Conservation (phyloP, 768 basidiomycete species). For the Udeniomyces megalosporus region DNA sequence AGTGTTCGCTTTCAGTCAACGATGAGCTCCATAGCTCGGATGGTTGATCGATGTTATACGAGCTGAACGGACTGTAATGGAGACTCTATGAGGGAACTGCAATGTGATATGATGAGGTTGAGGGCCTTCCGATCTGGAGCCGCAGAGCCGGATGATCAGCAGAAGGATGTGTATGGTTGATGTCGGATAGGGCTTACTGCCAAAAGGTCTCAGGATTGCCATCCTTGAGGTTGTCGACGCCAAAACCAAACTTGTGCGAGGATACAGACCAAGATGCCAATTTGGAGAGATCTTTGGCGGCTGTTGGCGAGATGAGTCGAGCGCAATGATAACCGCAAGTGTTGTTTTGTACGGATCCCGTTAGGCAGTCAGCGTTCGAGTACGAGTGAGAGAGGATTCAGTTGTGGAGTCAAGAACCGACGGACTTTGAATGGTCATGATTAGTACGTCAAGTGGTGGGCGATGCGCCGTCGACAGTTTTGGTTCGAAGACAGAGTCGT, state of each 20-base stretch:
- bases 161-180: conserved; percentile 22
- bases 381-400: neutral
- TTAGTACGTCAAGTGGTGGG: too few relatives aligned
- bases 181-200: conserved; percentile 54
- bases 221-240: conserved; percentile 78
- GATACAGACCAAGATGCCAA: conserved; percentile 93
- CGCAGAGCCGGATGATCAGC: conserved; percentile 19
- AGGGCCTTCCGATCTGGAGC: conserved; percentile 54
- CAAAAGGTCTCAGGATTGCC: conserved; percentile 85
- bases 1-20: neutral
- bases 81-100: conserved; percentile 77
- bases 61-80: conserved; percentile 51
- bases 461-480: too few relatives aligned
- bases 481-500: too few relatives aligned
- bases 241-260: conserved; percentile 90
- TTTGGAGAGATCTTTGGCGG: conserved; percentile 41
- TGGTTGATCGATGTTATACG: neutral
- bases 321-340: too few relatives aligned
- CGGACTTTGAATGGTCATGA: too few relatives aligned
- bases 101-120: conserved; percentile 93
- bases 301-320: too few relatives aligned
- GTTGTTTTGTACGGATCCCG: too few relatives aligned
- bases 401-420: neutral
- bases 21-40: too few relatives aligned
- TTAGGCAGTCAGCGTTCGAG: too few relatives aligned